Percentiles rank a stretch among this genome's conserved stretches.
These are phyloP conservation scores for Penicillium lividum DNA, from an alignment of 495 filamentous ascomycete species.

Conservation along the genomic window DNA sequence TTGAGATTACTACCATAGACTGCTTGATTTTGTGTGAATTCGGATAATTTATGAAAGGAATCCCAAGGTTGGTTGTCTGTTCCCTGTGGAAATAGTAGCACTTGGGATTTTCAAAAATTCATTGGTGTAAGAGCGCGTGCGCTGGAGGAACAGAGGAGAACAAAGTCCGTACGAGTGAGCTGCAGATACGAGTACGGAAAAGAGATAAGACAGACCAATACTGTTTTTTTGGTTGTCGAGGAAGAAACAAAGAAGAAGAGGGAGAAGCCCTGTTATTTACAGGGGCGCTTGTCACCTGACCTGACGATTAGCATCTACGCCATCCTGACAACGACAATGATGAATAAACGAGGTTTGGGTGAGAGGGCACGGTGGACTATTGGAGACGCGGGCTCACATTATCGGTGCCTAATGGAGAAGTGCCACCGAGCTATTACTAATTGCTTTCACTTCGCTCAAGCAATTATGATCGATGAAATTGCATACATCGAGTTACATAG, in stretches of 20 bases:
- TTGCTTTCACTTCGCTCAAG: no score
- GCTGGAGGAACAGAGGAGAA: background rate
- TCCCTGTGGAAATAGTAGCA: background rate
- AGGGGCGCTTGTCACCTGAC: background rate
- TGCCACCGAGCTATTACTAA: no score
- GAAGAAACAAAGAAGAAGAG: conserved; percentile 1
- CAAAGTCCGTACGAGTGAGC: background rate
- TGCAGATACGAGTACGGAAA: background rate
- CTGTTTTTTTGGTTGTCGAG: background rate
- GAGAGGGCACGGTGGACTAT: no score
- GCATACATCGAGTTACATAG: no score
- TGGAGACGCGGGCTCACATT: no score
- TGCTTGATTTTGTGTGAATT: conserved; percentile 1
- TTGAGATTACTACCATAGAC: background rate
- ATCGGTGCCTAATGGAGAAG: no score
- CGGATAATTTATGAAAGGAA: background rate
- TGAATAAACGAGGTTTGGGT: no score
- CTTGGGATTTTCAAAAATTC: background rate
- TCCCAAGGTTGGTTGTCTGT: conserved; percentile 1
- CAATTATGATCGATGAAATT: no score
- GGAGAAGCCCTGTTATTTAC: background rate
- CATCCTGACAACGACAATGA: background rate
- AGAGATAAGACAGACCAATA: background rate
- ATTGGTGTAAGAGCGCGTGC: background rate
- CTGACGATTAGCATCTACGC: background rate